phyloP scores from a whole-genome alignment of 352 stramenopile genomes.

The Albugo candida region DNA sequence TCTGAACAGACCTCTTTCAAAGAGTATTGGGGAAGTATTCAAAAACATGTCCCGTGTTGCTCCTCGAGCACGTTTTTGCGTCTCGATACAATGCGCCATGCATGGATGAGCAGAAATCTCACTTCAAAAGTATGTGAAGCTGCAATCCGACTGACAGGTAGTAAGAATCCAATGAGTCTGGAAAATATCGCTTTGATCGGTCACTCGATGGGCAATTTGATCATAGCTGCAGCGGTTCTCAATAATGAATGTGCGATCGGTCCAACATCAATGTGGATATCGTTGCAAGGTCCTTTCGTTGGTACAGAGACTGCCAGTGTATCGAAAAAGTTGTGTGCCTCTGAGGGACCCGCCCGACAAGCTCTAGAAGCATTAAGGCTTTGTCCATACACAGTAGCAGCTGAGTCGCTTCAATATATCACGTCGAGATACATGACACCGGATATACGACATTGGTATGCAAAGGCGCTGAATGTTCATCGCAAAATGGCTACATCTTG shows the following conservation, averaged over 20 bases:
- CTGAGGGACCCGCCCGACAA: constrained; percentile 2
- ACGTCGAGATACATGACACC: no score
- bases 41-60: constrained; percentile 15
- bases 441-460: constrained; percentile 3
- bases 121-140: constrained; percentile 15
- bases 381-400: constrained; percentile 3
- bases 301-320: constrained; percentile 6
- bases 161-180: constrained; percentile 3
- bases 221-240: constrained; percentile 11
- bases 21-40: constrained; percentile 14
- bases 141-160: constrained; percentile 8
- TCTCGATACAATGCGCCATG: constrained; percentile 13
- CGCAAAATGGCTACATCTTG: constrained; percentile 6
- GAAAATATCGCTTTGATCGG: constrained; percentile 15
- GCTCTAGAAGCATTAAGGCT: background rate
- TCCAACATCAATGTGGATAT: constrained; percentile 7
- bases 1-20: constrained; percentile 4
- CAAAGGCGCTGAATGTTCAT: background rate
- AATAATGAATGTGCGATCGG: constrained; percentile 11
- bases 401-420: constrained; percentile 2
- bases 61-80: constrained; percentile 16
- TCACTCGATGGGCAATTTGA: constrained; percentile 23
- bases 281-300: constrained; percentile 11
- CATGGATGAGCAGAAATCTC: constrained; percentile 13
- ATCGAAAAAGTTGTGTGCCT: background rate